Conservation (phyloP, 116 monocot genomes). For the Cymodocea nodosa region DNA sequence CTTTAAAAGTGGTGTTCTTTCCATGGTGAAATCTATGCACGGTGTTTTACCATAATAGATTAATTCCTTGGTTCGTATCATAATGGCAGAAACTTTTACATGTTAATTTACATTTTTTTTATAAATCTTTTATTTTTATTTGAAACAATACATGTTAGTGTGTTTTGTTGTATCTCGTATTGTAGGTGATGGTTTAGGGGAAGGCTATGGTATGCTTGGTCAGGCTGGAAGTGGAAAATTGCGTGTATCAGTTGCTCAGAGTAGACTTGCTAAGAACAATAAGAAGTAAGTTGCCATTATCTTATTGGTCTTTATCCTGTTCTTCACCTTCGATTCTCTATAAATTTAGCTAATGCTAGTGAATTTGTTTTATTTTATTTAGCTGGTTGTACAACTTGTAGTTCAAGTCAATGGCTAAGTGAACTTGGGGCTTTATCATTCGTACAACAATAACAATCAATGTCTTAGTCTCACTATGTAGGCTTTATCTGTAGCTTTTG, state of each 20-base stretch:
- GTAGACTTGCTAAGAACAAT: slow-evolving; percentile 74
- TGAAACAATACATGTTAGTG: too few relatives aligned
- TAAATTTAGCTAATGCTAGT: too few relatives aligned
- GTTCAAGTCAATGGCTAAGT: neutral
- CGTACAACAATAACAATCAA: too few relatives aligned
- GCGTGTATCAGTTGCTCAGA: slow-evolving; percentile 75
- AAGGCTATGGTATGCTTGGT: slow-evolving; percentile 99
- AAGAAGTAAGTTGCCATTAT: slow-evolving; percentile 40
- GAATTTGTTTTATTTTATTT: too few relatives aligned
- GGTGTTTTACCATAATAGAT: neutral
- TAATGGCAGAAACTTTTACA: neutral
- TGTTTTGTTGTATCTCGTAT: neutral
- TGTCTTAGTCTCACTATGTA: too few relatives aligned
- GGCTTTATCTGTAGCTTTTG: neutral
- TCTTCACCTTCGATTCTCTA: too few relatives aligned
- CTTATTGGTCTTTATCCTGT: neutral
- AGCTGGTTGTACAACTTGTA: neutral
- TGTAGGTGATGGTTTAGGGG: slow-evolving; percentile 90
- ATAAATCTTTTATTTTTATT: neutral
- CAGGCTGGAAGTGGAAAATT: slow-evolving; percentile 97
- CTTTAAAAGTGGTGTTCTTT: too few relatives aligned
- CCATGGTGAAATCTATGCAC: neutral
- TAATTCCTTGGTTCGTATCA: neutral
- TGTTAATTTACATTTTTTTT: too few relatives aligned
- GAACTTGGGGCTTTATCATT: neutral